Conservation (phyloP, 2,329 filamentous ascomycete genomes). For the Aspergillus glaucus region DNA sequence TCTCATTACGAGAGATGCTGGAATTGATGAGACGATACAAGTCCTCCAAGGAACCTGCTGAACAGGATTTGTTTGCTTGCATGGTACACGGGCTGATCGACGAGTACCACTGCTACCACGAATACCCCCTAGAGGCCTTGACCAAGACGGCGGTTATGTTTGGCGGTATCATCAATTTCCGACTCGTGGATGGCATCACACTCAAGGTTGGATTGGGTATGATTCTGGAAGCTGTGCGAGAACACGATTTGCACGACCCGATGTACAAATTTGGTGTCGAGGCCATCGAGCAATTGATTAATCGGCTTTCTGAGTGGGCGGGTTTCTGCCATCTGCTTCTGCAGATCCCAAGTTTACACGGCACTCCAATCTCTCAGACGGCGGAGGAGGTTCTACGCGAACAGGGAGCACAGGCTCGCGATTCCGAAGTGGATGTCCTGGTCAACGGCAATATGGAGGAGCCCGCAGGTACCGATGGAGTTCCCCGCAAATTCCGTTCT, state of each 20-base stretch:
- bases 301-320: slow-evolving; percentile 86
- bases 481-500: slow-evolving; percentile 66
- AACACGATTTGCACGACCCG: slow-evolving; percentile 71
- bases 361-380: slow-evolving; percentile 76
- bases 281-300: slow-evolving; percentile 80
- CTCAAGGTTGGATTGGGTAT: slow-evolving; percentile 92
- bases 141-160: slow-evolving; percentile 95
- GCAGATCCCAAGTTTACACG: slow-evolving; percentile 72
- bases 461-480: slow-evolving; percentile 51
- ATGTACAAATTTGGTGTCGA: slow-evolving; percentile 99
- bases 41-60: slow-evolving; percentile 70
- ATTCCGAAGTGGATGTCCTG: slow-evolving; percentile 42
- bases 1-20: slow-evolving; percentile 79
- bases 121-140: slow-evolving; percentile 92
- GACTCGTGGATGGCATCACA: slow-evolving; percentile 81
- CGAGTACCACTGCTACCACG: slow-evolving; percentile 90
- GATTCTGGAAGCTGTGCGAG: slow-evolving; percentile 92
- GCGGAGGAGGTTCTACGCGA: slow-evolving; percentile 73
- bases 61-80: slow-evolving; percentile 94
- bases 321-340: slow-evolving; percentile 82
- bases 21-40: slow-evolving; percentile 82
- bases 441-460: slow-evolving; percentile 69
- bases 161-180: slow-evolving; percentile 91
- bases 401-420: slow-evolving; percentile 53
- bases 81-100: slow-evolving; percentile 98